Percentiles rank a stretch among this genome's conserved stretches.
These are phyloP conservation scores for Arthrobotrys megalospora DNA, from an alignment of 2,329 filamentous ascomycete species.

Conservation along the genomic window DNA sequence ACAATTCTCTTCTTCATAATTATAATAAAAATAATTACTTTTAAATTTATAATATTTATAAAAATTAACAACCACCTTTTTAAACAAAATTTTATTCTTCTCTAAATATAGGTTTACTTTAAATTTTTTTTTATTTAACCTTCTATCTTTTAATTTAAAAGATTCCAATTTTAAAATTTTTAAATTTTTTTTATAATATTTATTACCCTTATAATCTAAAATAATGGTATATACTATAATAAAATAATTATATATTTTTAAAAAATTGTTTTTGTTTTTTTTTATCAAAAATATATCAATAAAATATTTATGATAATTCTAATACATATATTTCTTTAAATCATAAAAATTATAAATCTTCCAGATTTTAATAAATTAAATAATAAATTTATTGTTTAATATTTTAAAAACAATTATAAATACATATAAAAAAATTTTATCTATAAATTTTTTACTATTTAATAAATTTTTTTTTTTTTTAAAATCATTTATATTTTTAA, in stretches of 20 bases:
- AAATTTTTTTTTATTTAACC: too few relatives aligned
- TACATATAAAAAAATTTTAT: constrained; percentile 1
- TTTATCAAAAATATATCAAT: constrained; percentile 5
- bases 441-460: neutral
- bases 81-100: constrained; percentile 1
- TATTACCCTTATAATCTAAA: neutral
- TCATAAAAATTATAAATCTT: neutral
- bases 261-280: neutral
- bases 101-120: constrained; percentile 15
- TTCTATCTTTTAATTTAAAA: too few relatives aligned
- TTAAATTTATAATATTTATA: neutral
- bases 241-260: neutral
- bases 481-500: constrained; percentile 3
- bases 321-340: neutral
- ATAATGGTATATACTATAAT: neutral
- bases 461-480: neutral
- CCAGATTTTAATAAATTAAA: neutral
- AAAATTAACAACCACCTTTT: neutral
- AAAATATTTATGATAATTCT: constrained; percentile 10
- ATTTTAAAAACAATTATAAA: constrained; percentile 1
- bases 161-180: too few relatives aligned
- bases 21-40: too few relatives aligned
- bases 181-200: neutral
- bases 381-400: neutral
- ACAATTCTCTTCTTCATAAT: neutral